phyloP scores from a whole-genome alignment of 768 basidiomycete species.

The Boletus reticuloceps region DNA sequence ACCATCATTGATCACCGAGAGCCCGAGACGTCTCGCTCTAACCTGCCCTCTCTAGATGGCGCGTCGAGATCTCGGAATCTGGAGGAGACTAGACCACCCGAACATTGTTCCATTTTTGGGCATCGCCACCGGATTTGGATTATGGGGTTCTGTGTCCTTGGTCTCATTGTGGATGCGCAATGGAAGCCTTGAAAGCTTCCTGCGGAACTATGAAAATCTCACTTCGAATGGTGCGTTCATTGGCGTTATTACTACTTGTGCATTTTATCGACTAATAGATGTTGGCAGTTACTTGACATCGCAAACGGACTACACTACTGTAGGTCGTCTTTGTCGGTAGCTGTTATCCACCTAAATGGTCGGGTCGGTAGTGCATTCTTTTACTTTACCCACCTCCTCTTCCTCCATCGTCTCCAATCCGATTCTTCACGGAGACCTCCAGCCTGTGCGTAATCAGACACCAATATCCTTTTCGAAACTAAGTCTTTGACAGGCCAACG shows the following conservation, averaged over 20 bases:
- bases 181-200: background rate
- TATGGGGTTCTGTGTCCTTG: background rate
- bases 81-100: background rate
- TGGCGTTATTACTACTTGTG: too few species aligned
- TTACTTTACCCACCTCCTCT: background rate
- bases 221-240: background rate
- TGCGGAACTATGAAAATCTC: background rate
- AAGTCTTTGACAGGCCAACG: background rate
- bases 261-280: background rate
- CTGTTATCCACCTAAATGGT: background rate
- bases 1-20: background rate
- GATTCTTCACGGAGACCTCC: background rate
- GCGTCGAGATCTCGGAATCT: conserved; percentile 1
- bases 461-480: background rate
- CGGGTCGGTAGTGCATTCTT: background rate
- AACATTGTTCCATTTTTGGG: conserved; percentile 4
- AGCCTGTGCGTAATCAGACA: background rate
- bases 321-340: background rate
- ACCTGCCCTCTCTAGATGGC: background rate
- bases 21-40: background rate
- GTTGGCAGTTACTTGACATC: background rate
- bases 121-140: background rate
- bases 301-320: background rate
- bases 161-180: background rate
- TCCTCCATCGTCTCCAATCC: background rate